Evolutionary conservation across 768 basidiomycete genomes (phyloP).

Genomic region (Holtermanniella nyarrowii): DNA sequence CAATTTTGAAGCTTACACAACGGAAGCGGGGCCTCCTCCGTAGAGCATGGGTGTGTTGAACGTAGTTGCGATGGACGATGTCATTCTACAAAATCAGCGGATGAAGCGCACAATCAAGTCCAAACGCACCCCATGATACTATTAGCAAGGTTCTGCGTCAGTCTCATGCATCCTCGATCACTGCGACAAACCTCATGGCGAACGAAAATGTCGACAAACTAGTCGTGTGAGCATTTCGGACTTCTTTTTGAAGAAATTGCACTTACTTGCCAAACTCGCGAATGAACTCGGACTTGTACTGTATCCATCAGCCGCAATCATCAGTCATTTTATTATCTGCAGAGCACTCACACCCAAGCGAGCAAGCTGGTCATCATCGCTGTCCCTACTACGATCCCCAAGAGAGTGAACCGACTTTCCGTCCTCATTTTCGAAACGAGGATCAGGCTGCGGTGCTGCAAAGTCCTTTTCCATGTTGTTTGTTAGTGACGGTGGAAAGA

Average conservation of each 20-base stretch:
- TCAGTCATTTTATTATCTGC: not conserved
- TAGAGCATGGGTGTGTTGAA: constrained; percentile 42
- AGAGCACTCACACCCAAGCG: not conserved
- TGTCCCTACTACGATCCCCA: not conserved
- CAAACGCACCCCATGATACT: constrained; percentile 26
- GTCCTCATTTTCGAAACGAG: not conserved
- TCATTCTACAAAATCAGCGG: constrained; percentile 2
- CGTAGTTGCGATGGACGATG: constrained; percentile 41
- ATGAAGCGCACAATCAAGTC: no score
- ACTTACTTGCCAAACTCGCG: constrained; percentile 53
- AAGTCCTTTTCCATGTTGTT: not conserved
- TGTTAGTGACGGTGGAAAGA: not conserved
- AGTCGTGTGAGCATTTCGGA: constrained; percentile 1
- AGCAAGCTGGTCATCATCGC: not conserved
- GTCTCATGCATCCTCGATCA: not conserved
- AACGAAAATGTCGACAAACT: constrained; percentile 38
- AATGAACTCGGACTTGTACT: constrained; percentile 49
- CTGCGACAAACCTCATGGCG: constrained; percentile 19
- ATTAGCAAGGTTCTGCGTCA: not conserved
- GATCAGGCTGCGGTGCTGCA: not conserved
- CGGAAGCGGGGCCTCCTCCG: constrained; percentile 43
- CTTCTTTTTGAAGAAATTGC: not conserved
- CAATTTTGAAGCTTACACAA: constrained; percentile 21
- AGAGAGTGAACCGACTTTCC: not conserved
- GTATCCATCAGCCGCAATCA: not conserved